Base-by-base conservation (phyloP, 768 basidiomycete species). In the Mrakia blollopis region DNA sequence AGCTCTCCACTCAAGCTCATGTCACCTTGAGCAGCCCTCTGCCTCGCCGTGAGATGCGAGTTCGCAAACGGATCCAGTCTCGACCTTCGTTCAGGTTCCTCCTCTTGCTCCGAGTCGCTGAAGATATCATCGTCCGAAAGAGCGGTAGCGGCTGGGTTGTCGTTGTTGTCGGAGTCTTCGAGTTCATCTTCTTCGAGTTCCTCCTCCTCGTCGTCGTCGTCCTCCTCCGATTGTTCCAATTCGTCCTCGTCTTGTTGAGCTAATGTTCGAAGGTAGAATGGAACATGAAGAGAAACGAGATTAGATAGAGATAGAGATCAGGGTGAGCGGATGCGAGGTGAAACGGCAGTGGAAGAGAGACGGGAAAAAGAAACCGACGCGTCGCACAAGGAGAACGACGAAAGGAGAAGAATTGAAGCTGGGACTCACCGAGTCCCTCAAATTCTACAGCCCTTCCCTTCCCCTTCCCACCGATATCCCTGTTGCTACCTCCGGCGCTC, bases 11-110 rank as follows among this genome's bases (percentile, higher is more conserved):
- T 57, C 6, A 71, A 47, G n/a, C 65, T 68, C 69, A 52, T 61
- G n/a, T 76, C 70, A 7, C 65, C 67, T 28, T 70, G 50, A 9
- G 75, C 75, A 21, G 75, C 75, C 18, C 75, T 50, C 44, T 76
- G 75, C 16, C 75, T 57, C 28, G 75, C 75, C 41, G 75, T 76
- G 28, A 76, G 30, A 67, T 71, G 28, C 25, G 23, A 13, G 28
- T 52, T 47, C 35, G 25, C 72, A 32, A 72, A 54, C 32, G 35
- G 30, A 18, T 50, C 72, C 30, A 35, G 50, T 11, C 39, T 39
- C 25, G 50, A 35, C 28, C n/a, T 35, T 23, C 21, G 60, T 4
- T 18, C 54, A 0, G 28, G 30, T 8, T 54, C 30, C 30, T 57
- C 52, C 13, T 72, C 72, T 6, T 30, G 32, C 23, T 54, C 72